Conservation (phyloP, 805 yeast species). For the Candida incommunis region DNA sequence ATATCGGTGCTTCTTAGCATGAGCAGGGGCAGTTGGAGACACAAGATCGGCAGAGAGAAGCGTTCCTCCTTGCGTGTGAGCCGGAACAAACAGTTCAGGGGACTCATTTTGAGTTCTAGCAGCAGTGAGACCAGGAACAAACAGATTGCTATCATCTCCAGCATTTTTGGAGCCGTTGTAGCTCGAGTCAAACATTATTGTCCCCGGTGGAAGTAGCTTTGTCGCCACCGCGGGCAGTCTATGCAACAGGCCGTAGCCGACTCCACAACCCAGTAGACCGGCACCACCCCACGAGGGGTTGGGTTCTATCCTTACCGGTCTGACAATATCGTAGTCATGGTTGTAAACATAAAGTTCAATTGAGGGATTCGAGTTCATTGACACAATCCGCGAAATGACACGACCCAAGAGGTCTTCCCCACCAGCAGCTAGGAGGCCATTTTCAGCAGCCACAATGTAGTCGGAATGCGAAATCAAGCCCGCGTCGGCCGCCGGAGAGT, state of each 20-base stretch:
- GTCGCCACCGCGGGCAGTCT: conserved; percentile 55
- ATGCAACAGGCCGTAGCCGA: conserved; percentile 85
- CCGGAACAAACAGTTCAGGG: conserved; percentile 13
- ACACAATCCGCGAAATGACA: conserved; percentile 28
- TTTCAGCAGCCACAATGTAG: conserved; percentile 77
- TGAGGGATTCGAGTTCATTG: conserved; percentile 30
- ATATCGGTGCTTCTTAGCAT: not conserved
- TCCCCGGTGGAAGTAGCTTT: not conserved
- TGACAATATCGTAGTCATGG: conserved; percentile 68
- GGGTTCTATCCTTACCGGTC: conserved; percentile 76
- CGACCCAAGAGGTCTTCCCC: conserved; percentile 71
- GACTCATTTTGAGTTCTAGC: conserved; percentile 8
- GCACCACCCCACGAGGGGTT: conserved; percentile 67
- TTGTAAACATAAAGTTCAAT: conserved; percentile 66
- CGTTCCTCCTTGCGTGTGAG: not conserved
- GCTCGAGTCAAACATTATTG: not conserved
- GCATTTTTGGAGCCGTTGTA: not conserved
- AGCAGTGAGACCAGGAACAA: not conserved
- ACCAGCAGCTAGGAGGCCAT: conserved; percentile 73
- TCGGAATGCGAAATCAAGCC: conserved; percentile 79
- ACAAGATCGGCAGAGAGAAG: too few species aligned
- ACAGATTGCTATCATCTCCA: not conserved
- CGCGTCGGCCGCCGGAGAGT: conserved; percentile 71
- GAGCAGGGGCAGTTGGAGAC: not conserved
- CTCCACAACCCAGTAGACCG: conserved; percentile 85